Evolutionary conservation across 768 basidiomycete species (phyloP).

Genomic region (Phanerochaete sordida): DNA sequence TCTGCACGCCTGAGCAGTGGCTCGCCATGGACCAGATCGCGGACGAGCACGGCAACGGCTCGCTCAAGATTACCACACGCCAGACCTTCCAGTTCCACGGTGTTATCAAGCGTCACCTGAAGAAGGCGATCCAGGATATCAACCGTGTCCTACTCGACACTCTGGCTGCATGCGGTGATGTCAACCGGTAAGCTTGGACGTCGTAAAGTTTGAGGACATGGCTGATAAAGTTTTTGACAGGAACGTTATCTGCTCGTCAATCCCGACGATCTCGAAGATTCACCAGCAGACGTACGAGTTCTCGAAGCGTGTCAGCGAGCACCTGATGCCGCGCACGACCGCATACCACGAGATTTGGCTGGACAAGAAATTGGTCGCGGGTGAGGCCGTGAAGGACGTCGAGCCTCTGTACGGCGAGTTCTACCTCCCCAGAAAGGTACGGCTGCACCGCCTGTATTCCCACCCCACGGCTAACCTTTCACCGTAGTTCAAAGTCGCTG

Average conservation of each 20-base stretch:
- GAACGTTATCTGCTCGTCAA: constrained; percentile 88
- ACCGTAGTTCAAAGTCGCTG: constrained; percentile 89
- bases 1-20: constrained; percentile 92
- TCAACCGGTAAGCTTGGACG: constrained; percentile 66
- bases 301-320: constrained; percentile 76
- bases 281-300: constrained; percentile 84
- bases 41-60: constrained; percentile 90
- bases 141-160: constrained; percentile 91
- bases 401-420: constrained; percentile 98
- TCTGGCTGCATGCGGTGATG: constrained; percentile 97
- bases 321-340: constrained; percentile 83
- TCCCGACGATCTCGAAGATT: constrained; percentile 84
- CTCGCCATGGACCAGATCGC: constrained; percentile 93
- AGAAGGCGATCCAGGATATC: constrained; percentile 94
- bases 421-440: constrained; percentile 93
- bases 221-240: constrained; percentile 46
- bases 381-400: constrained; percentile 89
- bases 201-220: background rate
- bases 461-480: constrained; percentile 4
- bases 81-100: constrained; percentile 99
- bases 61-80: constrained; percentile 96
- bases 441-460: background rate
- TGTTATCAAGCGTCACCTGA: constrained; percentile 94
- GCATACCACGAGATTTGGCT: constrained; percentile 99
- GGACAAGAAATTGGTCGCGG: constrained; percentile 94